Evolutionary conservation across 352 stramenopile genomes (phyloP), one percentile per base, ranked within the genome.

Genomic region (Plasmopara muralis): DNA sequence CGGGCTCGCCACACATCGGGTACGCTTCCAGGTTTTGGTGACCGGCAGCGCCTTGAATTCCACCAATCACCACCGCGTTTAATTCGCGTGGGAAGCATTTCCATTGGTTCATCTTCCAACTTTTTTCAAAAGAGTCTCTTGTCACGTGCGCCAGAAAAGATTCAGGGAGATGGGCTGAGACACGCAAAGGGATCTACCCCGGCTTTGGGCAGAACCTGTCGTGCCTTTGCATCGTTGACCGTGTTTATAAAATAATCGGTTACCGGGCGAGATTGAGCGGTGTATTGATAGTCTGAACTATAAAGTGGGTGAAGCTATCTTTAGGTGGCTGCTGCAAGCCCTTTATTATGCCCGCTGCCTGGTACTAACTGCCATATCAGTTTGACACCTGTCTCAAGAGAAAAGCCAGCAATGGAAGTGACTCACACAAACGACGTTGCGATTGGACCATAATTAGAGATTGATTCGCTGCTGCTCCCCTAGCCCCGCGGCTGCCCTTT

Each of bases 91-190:
- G 39, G 18, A 57, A 43, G 0, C 8, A 9, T 15, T 9, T 9
- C 39, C 18, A 69, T 69, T 69, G 56, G 61, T 65, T 69, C 28
- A 66, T 70, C 57, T 15, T 15, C 14, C 49, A 54, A 25, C 57
- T 66, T 57, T 67, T 46, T 69, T 60, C 43, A 38, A 38, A 10
- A 47, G 35, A 47, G 20, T 16, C 20, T 41, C 37, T 41, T 41
- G 64, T 68, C 60, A 50, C 28, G 30, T n/a, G 28, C 33, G 13
- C 35, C 51, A 68, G 56, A 64, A 57, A 68, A 60, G 9, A 43
- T 46, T 34, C 49, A 14, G 20, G 35, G 29, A 38, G 60, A 64
- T 68, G 61, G 51, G 48, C 51, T 66, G 57, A 6, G 57, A 67
- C 53, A 70, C 53, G 57, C 43, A 34, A 67, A 53, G 53, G 57